phyloP scores from a whole-genome alignment of 1,284 basidiomycete genomes.

The Ustilago trichophora region DNA sequence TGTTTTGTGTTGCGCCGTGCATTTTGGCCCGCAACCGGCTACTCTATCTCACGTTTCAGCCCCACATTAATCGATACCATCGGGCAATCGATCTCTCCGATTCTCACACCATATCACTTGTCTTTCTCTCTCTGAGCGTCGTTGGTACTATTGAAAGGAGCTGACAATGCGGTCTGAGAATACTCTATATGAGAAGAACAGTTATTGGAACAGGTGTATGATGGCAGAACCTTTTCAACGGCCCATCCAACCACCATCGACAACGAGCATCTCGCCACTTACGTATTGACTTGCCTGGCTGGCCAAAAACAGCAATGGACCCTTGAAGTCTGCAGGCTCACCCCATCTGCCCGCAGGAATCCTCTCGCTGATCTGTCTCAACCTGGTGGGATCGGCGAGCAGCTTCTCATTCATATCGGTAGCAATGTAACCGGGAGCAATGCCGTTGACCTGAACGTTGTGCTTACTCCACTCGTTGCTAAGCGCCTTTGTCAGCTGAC shows the following conservation, averaged over 20 bases:
- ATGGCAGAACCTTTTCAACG: slow-evolving; percentile 13
- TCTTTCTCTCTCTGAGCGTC: neutral
- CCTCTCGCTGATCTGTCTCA: slow-evolving; percentile 85
- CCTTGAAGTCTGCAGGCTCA: slow-evolving; percentile 84
- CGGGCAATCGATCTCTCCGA: neutral
- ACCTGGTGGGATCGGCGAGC: slow-evolving; percentile 76
- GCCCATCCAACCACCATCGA: slow-evolving; percentile 65
- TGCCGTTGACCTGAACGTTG: slow-evolving; percentile 87
- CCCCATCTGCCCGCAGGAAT: slow-evolving; percentile 77
- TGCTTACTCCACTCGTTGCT: slow-evolving; percentile 78
- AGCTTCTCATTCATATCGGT: slow-evolving; percentile 75
- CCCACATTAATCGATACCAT: too few species aligned
- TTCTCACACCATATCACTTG: too few species aligned
- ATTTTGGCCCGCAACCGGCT: neutral
- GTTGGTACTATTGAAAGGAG: too few species aligned
- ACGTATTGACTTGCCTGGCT: slow-evolving; percentile 87
- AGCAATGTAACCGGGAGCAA: slow-evolving; percentile 70
- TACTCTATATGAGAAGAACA: too few species aligned
- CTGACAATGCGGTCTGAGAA: too few species aligned
- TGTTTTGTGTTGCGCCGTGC: too few species aligned
- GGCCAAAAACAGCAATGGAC: slow-evolving; percentile 88
- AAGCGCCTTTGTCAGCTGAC: slow-evolving; percentile 67
- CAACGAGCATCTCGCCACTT: slow-evolving; percentile 76
- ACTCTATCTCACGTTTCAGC: neutral
- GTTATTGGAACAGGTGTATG: too few species aligned